Base-by-base conservation (phyloP, 495 filamentous ascomycete species). In the Neurospora sp. region DNA sequence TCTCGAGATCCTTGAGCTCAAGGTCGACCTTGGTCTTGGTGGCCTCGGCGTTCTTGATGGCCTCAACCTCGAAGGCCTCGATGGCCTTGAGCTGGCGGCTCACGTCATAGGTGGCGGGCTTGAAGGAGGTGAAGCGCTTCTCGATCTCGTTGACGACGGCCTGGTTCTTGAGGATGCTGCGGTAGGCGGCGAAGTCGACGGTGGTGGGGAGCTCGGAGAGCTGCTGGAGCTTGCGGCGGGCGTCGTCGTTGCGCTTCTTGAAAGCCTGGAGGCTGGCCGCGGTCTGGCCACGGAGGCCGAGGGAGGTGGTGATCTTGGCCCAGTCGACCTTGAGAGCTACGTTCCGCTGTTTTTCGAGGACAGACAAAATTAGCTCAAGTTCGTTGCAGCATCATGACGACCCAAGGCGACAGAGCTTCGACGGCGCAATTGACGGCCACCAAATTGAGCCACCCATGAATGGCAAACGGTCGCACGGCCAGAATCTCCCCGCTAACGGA, bases 161-260 rank as follows among this genome's bases (percentile, higher is more conserved):
- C 84, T 91, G 89, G 91, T 99, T 98, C 88, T 97, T 97, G 75
- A 99, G 91, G 76, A 91, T 79, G 79, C 85, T 83, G 85, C 96
- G 94, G 93, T 98, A 99, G 83, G 93, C 87, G 74, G 89, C 82
- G 86, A 98, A 98, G 89, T 99, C 94, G 84, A 99, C 87, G 40
- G 88, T 86, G 81, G 92, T 91, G 69, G 94, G 87, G 78, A 90
- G 89, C 79, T 96, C 91, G 68, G 87, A 88, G 53, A 98, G 92
- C 59, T 89, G 71, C 81, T 88, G 87, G 41, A 98, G 87, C 85
- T 94, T 94, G 85, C 96, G 94, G 85, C 96, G 95, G 81, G 93
- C 94, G 80, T 98, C 94, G 77, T 99, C 96, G 87, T 98, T 98
- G 85, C 96, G 96, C 90, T 97, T 95, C 88, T 99, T 99, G 91